Base-by-base conservation (phyloP, 352 stramenopile genomes). In the Hyaloperonospora brassicae region DNA sequence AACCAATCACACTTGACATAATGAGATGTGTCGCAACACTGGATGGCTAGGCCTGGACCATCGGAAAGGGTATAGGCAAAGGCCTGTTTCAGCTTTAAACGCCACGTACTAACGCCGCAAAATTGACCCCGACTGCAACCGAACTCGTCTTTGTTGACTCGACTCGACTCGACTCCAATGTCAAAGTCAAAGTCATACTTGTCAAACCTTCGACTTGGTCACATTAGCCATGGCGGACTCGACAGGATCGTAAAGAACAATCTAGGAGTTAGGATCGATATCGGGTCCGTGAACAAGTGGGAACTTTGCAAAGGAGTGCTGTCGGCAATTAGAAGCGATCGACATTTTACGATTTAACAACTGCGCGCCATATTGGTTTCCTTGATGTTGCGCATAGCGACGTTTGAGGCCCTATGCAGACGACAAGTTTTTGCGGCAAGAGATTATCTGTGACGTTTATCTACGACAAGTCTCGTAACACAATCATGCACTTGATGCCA, bases 401-500 rank as follows among this genome's bases (percentile, higher is more conserved):
- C 14, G 40, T 46, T 24, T 46, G 40, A 1, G 36, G 36, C 1
- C 36, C 36, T 14, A 41, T 41, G 36, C 36, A 41, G 36, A 21
- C 12, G 12, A 41, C 40, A 21, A 46, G n/a, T 24, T 46, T 46
- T n/a, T 27, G 40, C 5, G 40, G n/a, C 40, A 46, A 27, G 17
- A 14, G 7, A 5, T 46, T 25, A 5, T 46, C 2, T 27, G 40
- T 46, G n/a, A 46, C 13, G 6, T 46, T 46, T 17, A 30, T 67
- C 7, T 50, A 66, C 47, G 59, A 62, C 25, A 58, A 47, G 12
- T 47, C 47, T 0, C 17, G 59, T 14, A 55, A 50, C 36, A 50
- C 54, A 8, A 13, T 52, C 25, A 36, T 49, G 23, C 62, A 62
- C 21, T 21, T 55, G 27, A 45, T 67, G 40, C 50, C 49, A 14